Percentiles rank a stretch among this genome's conserved stretches.
Evolutionary conservation across 108 stramenopile genomes (phyloP).

Genomic region (Fragilaria radians): DNA sequence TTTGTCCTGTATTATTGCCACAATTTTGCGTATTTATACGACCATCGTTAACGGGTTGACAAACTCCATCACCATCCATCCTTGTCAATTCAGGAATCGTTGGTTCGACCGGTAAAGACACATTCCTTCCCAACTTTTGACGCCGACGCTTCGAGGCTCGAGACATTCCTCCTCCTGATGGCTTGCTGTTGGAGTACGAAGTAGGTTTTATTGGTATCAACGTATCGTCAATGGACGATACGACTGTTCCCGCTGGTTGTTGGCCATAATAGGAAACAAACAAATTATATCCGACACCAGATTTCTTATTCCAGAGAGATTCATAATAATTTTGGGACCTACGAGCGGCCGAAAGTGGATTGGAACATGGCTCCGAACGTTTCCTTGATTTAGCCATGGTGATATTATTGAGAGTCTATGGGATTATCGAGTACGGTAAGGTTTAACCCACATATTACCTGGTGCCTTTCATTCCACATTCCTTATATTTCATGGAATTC

Average conservation of each 20-base stretch:
- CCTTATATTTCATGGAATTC: no score
- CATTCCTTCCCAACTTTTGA: constrained; percentile 30
- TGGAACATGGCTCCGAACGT: no score
- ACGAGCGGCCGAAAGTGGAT: constrained; percentile 8
- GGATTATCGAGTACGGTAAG: no score
- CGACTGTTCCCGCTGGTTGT: constrained; percentile 48
- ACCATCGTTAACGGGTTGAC: neutral
- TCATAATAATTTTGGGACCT: constrained; percentile 6
- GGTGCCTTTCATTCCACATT: no score
- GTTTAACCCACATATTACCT: no score
- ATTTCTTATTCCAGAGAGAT: constrained; percentile 56
- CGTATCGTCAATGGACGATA: neutral
- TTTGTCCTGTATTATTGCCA: neutral
- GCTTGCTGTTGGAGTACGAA: neutral
- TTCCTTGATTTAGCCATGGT: no score
- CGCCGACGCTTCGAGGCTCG: constrained; percentile 51
- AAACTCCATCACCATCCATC: neutral
- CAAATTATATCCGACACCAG: constrained; percentile 49
- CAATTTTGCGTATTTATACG: neutral
- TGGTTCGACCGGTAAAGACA: neutral
- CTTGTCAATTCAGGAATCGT: neutral
- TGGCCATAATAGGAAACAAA: constrained; percentile 58
- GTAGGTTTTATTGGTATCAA: constrained; percentile 1
- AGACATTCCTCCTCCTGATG: constrained; percentile 35
- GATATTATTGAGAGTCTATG: no score